Base-by-base conservation (phyloP, 352 stramenopile species). In the Thalassiosira hispida region DNA sequence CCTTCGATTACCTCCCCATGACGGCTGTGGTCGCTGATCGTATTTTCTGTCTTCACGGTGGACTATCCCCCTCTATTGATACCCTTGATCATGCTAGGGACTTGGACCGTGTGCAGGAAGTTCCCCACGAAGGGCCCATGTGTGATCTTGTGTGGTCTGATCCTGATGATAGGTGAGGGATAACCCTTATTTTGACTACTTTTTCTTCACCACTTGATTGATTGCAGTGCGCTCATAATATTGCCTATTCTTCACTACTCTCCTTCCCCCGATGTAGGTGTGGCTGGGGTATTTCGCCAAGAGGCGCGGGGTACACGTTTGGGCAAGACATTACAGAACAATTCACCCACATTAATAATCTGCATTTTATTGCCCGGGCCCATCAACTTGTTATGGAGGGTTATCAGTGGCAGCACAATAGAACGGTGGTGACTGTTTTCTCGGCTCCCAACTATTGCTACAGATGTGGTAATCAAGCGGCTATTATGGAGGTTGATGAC, bases 391-490 rank as follows among this genome's bases (percentile, higher is more conserved):
- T 97, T 16, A 95, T 96, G 84, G 94, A 97, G 68, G 94, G 97
- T 88, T 98, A 98, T 84, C 97, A 98, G 77, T 94, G 86, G 87
- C 85, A 91, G 63, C 96, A 98, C 81, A 96, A 98, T 63, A 95
- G 93, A 87, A 98, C 97, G 66, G 96, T 99, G 38, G 96, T 99
- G 18, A 99, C 97, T 25, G 97, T 99, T 67, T 99, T 99, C 87
- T 98, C 94, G 35, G 97, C 97, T 44, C 97, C 97, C 14, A 99
- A 99, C 89, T 99, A 99, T 87, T 99, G 97, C 89, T 99, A 99
- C 89, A 93, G 97, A 53, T 99, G 96, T 81, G 97, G 97, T 23
- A 99, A 99, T 85, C 94, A 98, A 55, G 97, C 97, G 2, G 97
- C 97, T 9, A 98, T 99, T 85, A 93, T 94, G 87, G 85, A 93